Evolutionary conservation across 108 stramenopile genomes (phyloP).

Genomic region (Cyclotella choctawhatcheeana): DNA sequence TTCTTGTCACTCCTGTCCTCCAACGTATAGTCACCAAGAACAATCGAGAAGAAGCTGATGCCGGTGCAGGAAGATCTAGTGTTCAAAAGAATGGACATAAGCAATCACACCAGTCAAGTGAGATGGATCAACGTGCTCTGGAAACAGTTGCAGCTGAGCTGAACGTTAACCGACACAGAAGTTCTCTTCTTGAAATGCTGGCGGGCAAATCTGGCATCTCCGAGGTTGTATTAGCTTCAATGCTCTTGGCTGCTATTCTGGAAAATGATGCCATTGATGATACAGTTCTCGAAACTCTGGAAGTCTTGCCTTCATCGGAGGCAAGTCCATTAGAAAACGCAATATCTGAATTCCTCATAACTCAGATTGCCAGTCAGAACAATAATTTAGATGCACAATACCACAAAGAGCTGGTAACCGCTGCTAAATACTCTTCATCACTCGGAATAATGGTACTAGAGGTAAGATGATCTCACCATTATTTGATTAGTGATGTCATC

Average conservation of each 20-base stretch:
- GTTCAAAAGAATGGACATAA: background rate
- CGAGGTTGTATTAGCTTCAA: slow-evolving; percentile 52
- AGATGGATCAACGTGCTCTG: slow-evolving; percentile 18
- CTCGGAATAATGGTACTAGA: slow-evolving; percentile 51
- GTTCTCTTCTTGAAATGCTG: slow-evolving; percentile 41
- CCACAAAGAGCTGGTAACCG: slow-evolving; percentile 3
- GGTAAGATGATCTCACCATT: background rate
- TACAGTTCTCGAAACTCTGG: slow-evolving; percentile 51
- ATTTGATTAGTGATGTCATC: background rate
- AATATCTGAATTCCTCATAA: slow-evolving; percentile 46
- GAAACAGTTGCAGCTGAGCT: slow-evolving; percentile 20
- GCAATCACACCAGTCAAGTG: slow-evolving; percentile 5
- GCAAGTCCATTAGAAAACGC: slow-evolving; percentile 55
- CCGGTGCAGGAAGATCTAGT: slow-evolving; percentile 34
- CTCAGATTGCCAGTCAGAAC: background rate
- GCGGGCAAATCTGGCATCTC: slow-evolving; percentile 25
- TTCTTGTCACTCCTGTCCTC: slow-evolving; percentile 20
- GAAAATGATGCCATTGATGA: slow-evolving; percentile 68
- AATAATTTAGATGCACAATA: background rate
- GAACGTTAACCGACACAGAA: slow-evolving; percentile 27
- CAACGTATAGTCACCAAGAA: slow-evolving; percentile 25
- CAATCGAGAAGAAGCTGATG: slow-evolving; percentile 42
- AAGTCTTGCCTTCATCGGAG: slow-evolving; percentile 45
- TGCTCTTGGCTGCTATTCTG: slow-evolving; percentile 67
- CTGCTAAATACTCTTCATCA: slow-evolving; percentile 37